Evolutionary conservation across 768 basidiomycete species (phyloP).

Genomic region (Suillus placidus): DNA sequence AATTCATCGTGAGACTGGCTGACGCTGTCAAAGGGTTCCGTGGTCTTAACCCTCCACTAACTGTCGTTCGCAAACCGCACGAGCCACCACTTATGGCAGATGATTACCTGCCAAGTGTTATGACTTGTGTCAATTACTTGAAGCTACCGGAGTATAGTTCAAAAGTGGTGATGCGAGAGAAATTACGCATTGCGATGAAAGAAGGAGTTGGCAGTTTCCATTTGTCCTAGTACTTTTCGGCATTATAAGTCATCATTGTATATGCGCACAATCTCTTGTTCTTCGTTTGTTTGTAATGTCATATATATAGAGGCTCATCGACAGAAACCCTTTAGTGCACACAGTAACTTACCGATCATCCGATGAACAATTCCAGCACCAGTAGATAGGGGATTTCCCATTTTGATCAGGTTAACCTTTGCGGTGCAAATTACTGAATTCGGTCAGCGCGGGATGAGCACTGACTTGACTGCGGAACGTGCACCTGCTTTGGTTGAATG

Average conservation of each 20-base stretch:
- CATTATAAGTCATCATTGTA: conserved; percentile 26
- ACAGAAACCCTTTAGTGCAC: background rate
- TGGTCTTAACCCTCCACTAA: conserved; percentile 89
- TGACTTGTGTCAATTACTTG: conserved; percentile 98
- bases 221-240: conserved; percentile 63
- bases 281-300: conserved; percentile 9
- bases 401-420: background rate
- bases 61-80: conserved; percentile 96
- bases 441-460: background rate
- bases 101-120: conserved; percentile 94
- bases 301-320: conserved; percentile 8
- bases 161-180: conserved; percentile 81
- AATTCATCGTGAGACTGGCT: conserved; percentile 1
- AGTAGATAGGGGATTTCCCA: background rate
- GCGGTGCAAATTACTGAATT: background rate
- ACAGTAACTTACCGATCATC: no score
- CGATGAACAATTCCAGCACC: no score
- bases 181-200: conserved; percentile 80
- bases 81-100: conserved; percentile 90
- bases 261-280: conserved; percentile 19
- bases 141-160: conserved; percentile 96
- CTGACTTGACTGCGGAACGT: conserved; percentile 30
- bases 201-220: conserved; percentile 98
- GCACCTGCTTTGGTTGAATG: background rate
- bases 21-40: conserved; percentile 71